Evolutionary conservation across 805 yeast species (phyloP).

Genomic region (Lachancea sp.): DNA sequence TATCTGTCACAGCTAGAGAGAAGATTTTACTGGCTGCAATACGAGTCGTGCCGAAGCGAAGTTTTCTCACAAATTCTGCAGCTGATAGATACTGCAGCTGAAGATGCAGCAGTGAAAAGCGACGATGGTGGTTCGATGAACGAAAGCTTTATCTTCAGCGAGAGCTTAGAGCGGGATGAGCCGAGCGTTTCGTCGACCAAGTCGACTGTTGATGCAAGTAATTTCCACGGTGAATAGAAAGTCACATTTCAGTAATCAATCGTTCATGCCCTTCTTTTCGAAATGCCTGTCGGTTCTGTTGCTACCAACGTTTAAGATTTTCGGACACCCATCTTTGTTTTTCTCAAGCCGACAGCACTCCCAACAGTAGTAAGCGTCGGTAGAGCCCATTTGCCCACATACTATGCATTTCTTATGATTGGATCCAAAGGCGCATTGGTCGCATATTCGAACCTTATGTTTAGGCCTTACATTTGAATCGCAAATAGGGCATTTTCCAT

Average conservation of each 20-base stretch:
- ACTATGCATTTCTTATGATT: slow-evolving; percentile 62
- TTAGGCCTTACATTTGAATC: slow-evolving; percentile 77
- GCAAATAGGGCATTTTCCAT: slow-evolving; percentile 86
- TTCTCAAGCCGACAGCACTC: slow-evolving; percentile 77
- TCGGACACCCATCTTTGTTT: slow-evolving; percentile 90
- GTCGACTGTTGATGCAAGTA: no score
- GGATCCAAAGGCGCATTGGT: slow-evolving; percentile 76
- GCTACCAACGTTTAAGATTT: slow-evolving; percentile 75
- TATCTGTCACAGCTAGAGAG: slow-evolving; percentile 45
- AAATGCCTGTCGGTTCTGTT: slow-evolving; percentile 59
- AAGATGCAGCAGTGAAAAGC: background rate
- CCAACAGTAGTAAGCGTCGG: slow-evolving; percentile 74
- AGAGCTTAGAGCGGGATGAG: slow-evolving; percentile 12
- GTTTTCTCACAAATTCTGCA: slow-evolving; percentile 3
- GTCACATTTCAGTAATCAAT: background rate
- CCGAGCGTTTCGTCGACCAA: slow-evolving; percentile 1
- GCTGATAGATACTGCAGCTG: background rate
- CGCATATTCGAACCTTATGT: slow-evolving; percentile 65
- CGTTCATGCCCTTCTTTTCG: slow-evolving; percentile 29
- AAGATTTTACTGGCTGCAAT: slow-evolving; percentile 51
- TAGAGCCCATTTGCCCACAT: slow-evolving; percentile 57
- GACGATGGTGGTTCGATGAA: slow-evolving; percentile 13
- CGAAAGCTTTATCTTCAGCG: slow-evolving; percentile 21
- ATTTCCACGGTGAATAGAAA: background rate
- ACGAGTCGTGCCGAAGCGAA: slow-evolving; percentile 42